Percentiles rank a stretch among this genome's conserved stretches.
phyloP scores from a whole-genome alignment of 2,329 filamentous ascomycete genomes.

The Fusarium sp. region DNA sequence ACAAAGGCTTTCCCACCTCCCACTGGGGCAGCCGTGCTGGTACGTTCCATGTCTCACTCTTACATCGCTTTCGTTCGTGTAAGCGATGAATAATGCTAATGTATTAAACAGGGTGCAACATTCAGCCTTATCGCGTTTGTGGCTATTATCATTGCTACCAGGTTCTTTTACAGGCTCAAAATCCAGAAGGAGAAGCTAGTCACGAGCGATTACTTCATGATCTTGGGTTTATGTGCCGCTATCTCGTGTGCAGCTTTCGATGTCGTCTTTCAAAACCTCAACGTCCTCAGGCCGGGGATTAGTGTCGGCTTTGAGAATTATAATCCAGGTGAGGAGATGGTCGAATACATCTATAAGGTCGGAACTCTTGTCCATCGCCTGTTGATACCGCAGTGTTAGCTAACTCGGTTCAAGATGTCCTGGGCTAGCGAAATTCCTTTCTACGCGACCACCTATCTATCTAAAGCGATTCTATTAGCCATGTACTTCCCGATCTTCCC shows the following conservation, averaged over 20 bases:
- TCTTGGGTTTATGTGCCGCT: conserved; percentile 14
- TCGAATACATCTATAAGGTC: conserved; percentile 36
- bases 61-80: background rate
- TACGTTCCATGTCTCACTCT: conserved; percentile 3
- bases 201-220: conserved; percentile 25
- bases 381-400: fast-evolving
- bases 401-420: conserved; percentile 16
- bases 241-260: conserved; percentile 19
- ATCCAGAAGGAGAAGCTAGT: conserved; percentile 16
- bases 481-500: conserved; percentile 31
- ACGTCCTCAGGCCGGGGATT: conserved; percentile 23
- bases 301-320: conserved; percentile 26
- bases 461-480: conserved; percentile 18
- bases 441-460: conserved; percentile 27
- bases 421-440: conserved; percentile 34
- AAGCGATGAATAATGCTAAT: background rate
- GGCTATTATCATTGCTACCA: conserved; percentile 1
- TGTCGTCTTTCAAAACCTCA: conserved; percentile 5
- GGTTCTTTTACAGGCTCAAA: conserved; percentile 20
- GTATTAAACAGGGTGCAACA: background rate
- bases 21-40: conserved; percentile 12
- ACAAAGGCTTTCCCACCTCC: conserved; percentile 25
- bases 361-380: fast-evolving
- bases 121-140: conserved; percentile 15
- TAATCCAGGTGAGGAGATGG: background rate